Evolutionary conservation across 1,139 yeast species (phyloP).

Genomic region (Saccharomyces hybrid): DNA sequence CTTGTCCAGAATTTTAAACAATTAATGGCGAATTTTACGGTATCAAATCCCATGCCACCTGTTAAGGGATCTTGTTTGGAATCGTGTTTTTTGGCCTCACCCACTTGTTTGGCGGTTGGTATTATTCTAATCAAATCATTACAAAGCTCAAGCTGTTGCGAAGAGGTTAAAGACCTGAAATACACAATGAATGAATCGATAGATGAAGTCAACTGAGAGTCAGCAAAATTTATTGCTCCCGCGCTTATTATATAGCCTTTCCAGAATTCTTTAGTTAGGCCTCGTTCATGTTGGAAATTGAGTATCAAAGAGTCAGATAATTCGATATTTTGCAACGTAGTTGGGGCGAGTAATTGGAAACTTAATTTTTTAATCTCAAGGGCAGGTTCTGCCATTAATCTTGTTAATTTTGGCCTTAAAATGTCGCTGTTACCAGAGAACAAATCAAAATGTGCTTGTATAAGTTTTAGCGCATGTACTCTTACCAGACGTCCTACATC

Average conservation of each 20-base stretch:
- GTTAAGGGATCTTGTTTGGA: neutral
- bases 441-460: constrained; percentile 29
- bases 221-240: constrained; percentile 55
- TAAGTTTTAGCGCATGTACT: constrained; percentile 39
- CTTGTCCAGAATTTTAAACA: constrained; percentile 31
- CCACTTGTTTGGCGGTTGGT: constrained; percentile 15
- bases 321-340: neutral
- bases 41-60: constrained; percentile 13
- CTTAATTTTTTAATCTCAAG: constrained; percentile 35
- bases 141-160: constrained; percentile 9
- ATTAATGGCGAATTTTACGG: constrained; percentile 18
- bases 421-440: constrained; percentile 13
- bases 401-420: constrained; percentile 36
- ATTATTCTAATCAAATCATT: constrained; percentile 17
- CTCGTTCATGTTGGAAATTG: neutral
- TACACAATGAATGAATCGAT: constrained; percentile 39
- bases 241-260: constrained; percentile 49
- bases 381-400: constrained; percentile 50
- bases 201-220: constrained; percentile 40
- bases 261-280: constrained; percentile 37
- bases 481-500: constrained; percentile 77
- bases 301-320: neutral
- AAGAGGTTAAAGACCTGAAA: constrained; percentile 18
- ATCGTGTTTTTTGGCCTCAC: constrained; percentile 19
- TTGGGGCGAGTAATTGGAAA: neutral